Evolutionary conservation across 345 rosid genomes (phyloP).

Genomic region (Lepidium africanum): DNA sequence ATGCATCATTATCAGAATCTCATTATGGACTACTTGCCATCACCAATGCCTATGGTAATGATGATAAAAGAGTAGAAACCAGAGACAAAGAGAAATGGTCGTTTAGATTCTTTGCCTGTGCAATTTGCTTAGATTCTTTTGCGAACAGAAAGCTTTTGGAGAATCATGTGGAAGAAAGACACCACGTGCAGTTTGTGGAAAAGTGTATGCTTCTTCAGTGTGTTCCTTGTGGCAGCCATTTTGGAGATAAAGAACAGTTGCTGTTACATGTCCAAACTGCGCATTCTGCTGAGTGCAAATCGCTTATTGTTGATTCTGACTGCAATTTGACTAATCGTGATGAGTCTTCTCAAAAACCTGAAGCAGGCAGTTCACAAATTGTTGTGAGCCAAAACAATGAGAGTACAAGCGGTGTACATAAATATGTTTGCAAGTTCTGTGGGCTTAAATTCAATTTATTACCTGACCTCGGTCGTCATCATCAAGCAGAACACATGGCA

Average conservation of each 20-base stretch:
- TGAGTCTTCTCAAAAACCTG: constrained; percentile 34
- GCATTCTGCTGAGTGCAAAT: constrained; percentile 56
- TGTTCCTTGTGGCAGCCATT: constrained; percentile 86
- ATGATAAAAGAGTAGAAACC: constrained; percentile 29
- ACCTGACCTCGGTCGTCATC: constrained; percentile 98
- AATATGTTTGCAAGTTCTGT: constrained; percentile 79
- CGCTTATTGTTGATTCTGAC: constrained; percentile 34
- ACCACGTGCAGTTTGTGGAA: constrained; percentile 80
- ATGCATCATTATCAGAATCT: constrained; percentile 35
- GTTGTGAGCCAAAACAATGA: constrained; percentile 37
- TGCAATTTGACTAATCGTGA: constrained; percentile 9
- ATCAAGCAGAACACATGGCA: constrained; percentile 98
- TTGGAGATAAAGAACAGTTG: constrained; percentile 76
- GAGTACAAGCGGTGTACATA: constrained; percentile 39
- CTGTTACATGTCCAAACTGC: constrained; percentile 68
- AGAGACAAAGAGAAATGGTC: constrained; percentile 77
- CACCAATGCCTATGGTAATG: constrained; percentile 35
- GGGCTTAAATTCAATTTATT: constrained; percentile 85
- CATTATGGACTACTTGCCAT: constrained; percentile 35
- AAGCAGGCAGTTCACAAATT: constrained; percentile 32
- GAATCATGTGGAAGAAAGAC: constrained; percentile 90
- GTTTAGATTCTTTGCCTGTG: constrained; percentile 85
- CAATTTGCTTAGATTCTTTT: constrained; percentile 93
- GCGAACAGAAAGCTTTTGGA: constrained; percentile 66
- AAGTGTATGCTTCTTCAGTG: constrained; percentile 97